Evolutionary conservation across 2,329 filamentous ascomycete genomes (phyloP).

Genomic region (Paradendryphiella salina): DNA sequence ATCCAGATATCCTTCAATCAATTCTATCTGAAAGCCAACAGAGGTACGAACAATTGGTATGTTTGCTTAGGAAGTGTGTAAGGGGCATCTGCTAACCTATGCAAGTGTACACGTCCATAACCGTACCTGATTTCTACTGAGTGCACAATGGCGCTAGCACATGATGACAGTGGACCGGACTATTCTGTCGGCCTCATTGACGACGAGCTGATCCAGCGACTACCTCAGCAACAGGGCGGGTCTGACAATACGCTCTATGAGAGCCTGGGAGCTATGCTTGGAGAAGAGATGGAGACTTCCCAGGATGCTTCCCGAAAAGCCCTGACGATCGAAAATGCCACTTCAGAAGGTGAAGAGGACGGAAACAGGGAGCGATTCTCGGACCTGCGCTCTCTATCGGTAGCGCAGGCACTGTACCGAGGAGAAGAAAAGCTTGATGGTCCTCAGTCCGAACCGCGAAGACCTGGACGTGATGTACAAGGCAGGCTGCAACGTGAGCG

Average conservation of each 20-base stretch:
- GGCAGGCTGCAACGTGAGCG: slow-evolving; percentile 9
- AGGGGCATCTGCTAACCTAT: slow-evolving; percentile 1
- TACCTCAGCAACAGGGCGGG: slow-evolving; percentile 13
- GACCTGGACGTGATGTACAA: background rate
- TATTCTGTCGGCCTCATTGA: slow-evolving; percentile 16
- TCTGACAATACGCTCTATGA: slow-evolving; percentile 30
- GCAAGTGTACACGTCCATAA: background rate
- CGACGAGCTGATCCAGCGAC: slow-evolving; percentile 25
- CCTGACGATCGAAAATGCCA: background rate
- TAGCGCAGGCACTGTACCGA: slow-evolving; percentile 3
- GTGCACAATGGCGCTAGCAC: slow-evolving; percentile 9
- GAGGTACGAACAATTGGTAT: slow-evolving; percentile 2
- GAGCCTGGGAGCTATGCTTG: slow-evolving; percentile 25
- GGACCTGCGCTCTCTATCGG: background rate
- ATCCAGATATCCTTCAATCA: background rate
- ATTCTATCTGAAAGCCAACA: background rate
- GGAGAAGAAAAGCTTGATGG: background rate
- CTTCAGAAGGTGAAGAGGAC: background rate
- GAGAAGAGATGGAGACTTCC: slow-evolving; percentile 22
- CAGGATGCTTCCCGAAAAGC: slow-evolving; percentile 12
- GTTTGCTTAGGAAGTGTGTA: slow-evolving; percentile 7
- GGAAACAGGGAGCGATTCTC: background rate
- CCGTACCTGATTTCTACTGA: background rate
- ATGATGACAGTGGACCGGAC: background rate
- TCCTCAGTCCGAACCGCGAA: background rate